Evolutionary conservation across 768 basidiomycete genomes (phyloP).

Genomic region (Russula compacta): DNA sequence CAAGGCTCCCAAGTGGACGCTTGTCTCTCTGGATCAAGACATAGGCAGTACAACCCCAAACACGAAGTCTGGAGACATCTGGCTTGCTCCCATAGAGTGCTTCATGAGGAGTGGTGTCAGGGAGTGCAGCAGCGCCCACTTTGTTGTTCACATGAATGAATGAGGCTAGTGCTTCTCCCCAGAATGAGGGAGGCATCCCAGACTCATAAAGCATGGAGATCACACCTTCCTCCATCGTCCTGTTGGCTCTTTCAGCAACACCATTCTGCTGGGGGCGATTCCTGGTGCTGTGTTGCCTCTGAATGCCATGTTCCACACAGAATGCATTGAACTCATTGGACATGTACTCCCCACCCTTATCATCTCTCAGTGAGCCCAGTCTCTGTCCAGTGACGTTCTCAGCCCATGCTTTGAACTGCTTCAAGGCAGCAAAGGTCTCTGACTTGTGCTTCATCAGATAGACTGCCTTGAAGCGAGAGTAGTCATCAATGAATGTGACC

Average conservation of each 20-base stretch:
- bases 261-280: constrained; percentile 33
- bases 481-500: not conserved
- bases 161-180: too few species aligned
- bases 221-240: constrained; percentile 22
- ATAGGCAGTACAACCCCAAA: too few species aligned
- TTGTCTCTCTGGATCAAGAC: too few species aligned
- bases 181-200: too few species aligned
- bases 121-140: too few species aligned
- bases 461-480: not conserved
- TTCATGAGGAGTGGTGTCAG: too few species aligned
- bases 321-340: constrained; percentile 13
- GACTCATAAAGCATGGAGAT: too few species aligned
- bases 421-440: not conserved
- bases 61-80: too few species aligned
- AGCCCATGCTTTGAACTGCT: constrained; percentile 25
- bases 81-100: too few species aligned
- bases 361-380: constrained; percentile 18
- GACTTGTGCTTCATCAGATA: not conserved
- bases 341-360: constrained; percentile 25
- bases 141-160: too few species aligned
- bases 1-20: too few species aligned
- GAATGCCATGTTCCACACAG: constrained; percentile 19
- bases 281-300: constrained; percentile 13
- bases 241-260: constrained; percentile 33
- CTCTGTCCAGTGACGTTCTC: constrained; percentile 22